Evolutionary conservation across 768 basidiomycete genomes (phyloP).

Genomic region (Xerocomellus chrysenteron): DNA sequence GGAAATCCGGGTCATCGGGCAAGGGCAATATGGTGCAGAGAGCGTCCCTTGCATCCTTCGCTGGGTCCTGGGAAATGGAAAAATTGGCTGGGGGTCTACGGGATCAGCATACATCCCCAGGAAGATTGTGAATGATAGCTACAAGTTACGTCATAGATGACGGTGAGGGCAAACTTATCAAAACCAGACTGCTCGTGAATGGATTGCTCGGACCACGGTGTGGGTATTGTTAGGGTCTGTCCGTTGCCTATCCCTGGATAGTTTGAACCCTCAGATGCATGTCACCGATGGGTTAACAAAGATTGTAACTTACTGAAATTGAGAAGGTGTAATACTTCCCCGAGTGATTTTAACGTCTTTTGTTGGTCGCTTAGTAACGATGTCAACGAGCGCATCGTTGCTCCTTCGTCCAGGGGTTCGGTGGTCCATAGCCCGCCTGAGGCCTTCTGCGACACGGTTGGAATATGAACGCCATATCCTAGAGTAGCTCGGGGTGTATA

Average conservation of each 20-base stretch:
- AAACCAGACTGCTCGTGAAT: neutral
- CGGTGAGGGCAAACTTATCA: neutral
- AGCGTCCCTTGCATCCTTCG: neutral
- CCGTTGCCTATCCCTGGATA: neutral
- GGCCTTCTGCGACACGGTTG: neutral
- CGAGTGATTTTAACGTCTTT: neutral
- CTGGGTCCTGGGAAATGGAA: neutral
- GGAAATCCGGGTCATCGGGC: neutral
- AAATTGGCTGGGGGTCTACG: neutral
- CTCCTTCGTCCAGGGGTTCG: neutral
- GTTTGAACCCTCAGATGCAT: neutral
- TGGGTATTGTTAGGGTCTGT: neutral
- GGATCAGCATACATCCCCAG: neutral
- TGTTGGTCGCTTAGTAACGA: neutral
- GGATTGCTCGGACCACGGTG: neutral
- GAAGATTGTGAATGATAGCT: neutral
- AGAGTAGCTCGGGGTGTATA: conserved; percentile 6
- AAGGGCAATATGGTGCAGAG: neutral
- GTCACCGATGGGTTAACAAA: neutral
- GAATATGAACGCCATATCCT: neutral
- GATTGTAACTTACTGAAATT: neutral
- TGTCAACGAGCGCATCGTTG: neutral
- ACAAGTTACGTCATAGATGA: conserved; percentile 1
- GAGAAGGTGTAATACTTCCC: conserved; percentile 7
- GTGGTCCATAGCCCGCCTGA: neutral